phyloP scores from a whole-genome alignment of 768 basidiomycete species.

The Tricholoma sp. region DNA sequence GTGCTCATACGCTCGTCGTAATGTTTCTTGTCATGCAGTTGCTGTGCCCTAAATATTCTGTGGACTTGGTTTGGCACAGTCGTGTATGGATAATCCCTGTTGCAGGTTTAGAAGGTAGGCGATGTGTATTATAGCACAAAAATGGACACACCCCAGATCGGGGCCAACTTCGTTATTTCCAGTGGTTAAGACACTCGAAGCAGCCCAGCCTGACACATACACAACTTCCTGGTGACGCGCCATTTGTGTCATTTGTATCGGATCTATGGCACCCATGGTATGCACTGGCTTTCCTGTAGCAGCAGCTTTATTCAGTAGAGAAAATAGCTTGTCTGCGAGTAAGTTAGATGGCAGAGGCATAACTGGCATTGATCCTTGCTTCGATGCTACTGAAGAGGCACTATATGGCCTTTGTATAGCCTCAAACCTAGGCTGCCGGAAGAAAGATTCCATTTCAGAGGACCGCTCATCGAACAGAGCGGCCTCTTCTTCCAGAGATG shows the following conservation, averaged over 20 bases:
- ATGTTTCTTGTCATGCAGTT: conserved; percentile 89
- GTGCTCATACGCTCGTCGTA: conserved; percentile 79
- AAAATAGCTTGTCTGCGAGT: conserved; percentile 84
- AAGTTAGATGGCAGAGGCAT: conserved; percentile 70
- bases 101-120: neutral
- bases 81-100: conserved; percentile 90
- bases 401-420: conserved; percentile 76
- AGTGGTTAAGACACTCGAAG: conserved; percentile 81
- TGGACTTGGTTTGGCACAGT: conserved; percentile 96
- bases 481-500: conserved; percentile 51
- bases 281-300: conserved; percentile 68
- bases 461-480: conserved; percentile 56
- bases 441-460: conserved; percentile 67
- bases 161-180: conserved; percentile 91
- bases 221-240: conserved; percentile 80
- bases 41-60: conserved; percentile 85
- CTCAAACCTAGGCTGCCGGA: conserved; percentile 67
- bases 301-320: conserved; percentile 56
- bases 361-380: conserved; percentile 84
- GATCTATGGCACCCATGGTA: conserved; percentile 92
- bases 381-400: conserved; percentile 73
- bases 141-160: conserved; percentile 70
- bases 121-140: neutral
- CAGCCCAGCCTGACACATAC: conserved; percentile 93
- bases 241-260: conserved; percentile 94